Base-by-base conservation (phyloP, 257 asterid species). In the Lithospermum erythrorhizon region DNA sequence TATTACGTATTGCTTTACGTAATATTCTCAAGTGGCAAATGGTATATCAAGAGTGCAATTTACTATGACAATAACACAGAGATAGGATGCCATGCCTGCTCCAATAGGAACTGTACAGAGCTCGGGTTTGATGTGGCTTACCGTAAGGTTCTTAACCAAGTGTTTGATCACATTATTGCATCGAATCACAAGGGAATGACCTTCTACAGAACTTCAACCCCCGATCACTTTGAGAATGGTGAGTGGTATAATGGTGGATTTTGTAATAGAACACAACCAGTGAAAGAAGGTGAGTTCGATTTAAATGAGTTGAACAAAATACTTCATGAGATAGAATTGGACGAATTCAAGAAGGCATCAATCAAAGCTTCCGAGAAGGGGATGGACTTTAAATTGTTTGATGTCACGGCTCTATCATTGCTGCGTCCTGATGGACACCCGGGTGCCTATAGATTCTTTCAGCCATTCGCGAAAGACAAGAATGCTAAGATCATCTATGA, bases 341-440 rank as follows among this genome's bases (percentile, higher is more conserved):
- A 73, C 18, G 94, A 82, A 65, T 74, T 86, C 5, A 70, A 58
- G 27, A 74, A 73, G 58, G 78, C 79, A 9, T 49, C 59, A 4
- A 67, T 4, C 17, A 74, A 70, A 68, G 89, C 89, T 21, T 73
- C 70, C 1, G 74, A 75, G 29, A 75, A 58, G 8, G 84, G 90
- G 24, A 77, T 83, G 18, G 80, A 68, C 55, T 74, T 89, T 24
- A 79, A 73, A 61, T 74, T 86, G 41, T 73, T 89, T 18, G 95
- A 90, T 25, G 80, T 85, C 55, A 70, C 68, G 21, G 69, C 65
- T 52, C 87, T 90, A 66, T 81, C 95, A 0, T 70, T 85, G 52
- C n/a, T 81, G 86, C 78, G 97, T 53, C 95, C 96, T 0, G 97
- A 87, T 10, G 97, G 89, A 10, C 97, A 87, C 64, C 94, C 95